phyloP scores from a whole-genome alignment of 306 rosid species.

The Medicago lupulina region DNA sequence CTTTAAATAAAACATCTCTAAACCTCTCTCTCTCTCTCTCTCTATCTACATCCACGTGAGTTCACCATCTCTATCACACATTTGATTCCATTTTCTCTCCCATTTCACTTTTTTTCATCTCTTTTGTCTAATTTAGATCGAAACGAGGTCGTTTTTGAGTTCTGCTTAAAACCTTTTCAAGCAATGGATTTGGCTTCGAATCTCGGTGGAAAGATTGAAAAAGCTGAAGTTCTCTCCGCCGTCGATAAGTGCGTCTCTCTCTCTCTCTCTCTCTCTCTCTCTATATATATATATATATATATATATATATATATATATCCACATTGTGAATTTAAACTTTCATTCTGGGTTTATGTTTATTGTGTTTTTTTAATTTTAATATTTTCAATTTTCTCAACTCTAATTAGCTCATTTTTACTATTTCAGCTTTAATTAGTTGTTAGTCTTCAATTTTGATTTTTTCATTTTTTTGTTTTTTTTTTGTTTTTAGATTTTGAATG shows the following conservation, averaged over 20 bases:
- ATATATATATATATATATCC: too few species aligned
- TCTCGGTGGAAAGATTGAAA: conserved; percentile 87
- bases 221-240: conserved; percentile 68
- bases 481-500: not conserved
- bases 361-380: not conserved
- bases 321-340: conserved; percentile 1
- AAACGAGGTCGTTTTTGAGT: not conserved
- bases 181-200: conserved; percentile 89
- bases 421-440: not conserved
- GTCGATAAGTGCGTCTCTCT: conserved; percentile 63
- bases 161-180: conserved; percentile 45
- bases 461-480: not conserved
- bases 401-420: not conserved
- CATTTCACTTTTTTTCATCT: not conserved
- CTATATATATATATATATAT: too few species aligned
- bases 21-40: not conserved
- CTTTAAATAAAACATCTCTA: too few species aligned
- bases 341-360: not conserved
- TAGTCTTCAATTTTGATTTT: not conserved
- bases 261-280: not conserved
- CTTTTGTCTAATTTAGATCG: conserved; percentile 25
- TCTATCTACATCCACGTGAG: not conserved
- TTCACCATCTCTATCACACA: not conserved
- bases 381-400: not conserved
- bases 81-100: not conserved